These are phyloP conservation scores for Gracilaria domingensis DNA, from an alignment of 23 red algal species.

Conservation along the genomic window DNA sequence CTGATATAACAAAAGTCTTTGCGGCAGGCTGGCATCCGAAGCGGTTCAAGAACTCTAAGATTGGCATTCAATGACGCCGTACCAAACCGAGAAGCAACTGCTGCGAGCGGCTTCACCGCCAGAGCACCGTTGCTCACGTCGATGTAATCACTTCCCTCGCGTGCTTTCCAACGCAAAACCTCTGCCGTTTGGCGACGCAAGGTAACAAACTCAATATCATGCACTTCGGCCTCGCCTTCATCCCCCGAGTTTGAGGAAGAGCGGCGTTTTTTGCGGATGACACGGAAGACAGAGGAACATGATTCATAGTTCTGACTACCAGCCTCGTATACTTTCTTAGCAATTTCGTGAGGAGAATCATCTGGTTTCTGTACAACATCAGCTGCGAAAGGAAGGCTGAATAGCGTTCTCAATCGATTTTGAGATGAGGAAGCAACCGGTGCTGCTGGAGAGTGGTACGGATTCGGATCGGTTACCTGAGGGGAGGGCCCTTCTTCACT, in stretches of 20 bases:
- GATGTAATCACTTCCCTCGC: conserved; percentile 25
- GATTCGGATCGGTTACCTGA: background rate
- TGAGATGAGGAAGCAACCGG: background rate
- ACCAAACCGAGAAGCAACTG: conserved; percentile 28
- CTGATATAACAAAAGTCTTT: conserved; percentile 39
- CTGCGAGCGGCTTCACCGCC: conserved; percentile 9
- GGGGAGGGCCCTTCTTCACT: background rate
- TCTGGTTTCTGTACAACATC: conserved; percentile 6
- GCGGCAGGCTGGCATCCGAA: conserved; percentile 14
- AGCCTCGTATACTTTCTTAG: conserved; percentile 17
- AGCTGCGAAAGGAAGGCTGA: conserved; percentile 17
- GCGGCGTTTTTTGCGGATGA: conserved; percentile 30
- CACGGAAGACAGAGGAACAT: conserved; percentile 33
- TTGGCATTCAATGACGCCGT: conserved; percentile 16
- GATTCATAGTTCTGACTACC: background rate
- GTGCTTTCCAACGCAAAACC: conserved; percentile 26
- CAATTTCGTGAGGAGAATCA: conserved; percentile 21
- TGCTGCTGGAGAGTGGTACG: background rate
- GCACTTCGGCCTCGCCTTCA: background rate
- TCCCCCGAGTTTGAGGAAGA: background rate
- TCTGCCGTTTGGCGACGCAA: conserved; percentile 32
- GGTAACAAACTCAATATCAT: conserved; percentile 13
- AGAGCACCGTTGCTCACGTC: conserved; percentile 27
- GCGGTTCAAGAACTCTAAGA: conserved; percentile 25
- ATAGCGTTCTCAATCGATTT: background rate